Base-by-base conservation (phyloP, 1,284 basidiomycete genomes). In the Cystobasidium pallidum region DNA sequence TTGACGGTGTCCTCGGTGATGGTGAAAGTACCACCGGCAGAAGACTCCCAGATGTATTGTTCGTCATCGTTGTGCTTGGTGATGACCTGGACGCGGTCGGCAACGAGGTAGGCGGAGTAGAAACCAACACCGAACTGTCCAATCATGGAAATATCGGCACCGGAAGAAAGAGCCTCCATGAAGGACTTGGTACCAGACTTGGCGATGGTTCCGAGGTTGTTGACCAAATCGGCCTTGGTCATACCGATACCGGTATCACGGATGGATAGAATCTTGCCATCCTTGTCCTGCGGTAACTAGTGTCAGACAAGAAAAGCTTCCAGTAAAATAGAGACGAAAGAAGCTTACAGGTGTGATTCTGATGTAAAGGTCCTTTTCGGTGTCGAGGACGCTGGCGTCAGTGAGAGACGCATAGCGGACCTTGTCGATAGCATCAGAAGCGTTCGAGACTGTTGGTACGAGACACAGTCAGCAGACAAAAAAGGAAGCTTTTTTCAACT, bases 41-140 rank as follows among this genome's bases (percentile, higher is more conserved):
- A 91, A 24, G 95, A 98, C 87, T 98, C 95, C 96, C 96, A 99
- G 83, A 98, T 94, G 87, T 99, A 98, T 85, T 99, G 95, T 85
- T 99, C 96, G 82, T 99, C 95, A 80, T 99, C 96, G 82, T 99
- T 99, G 88, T 99, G 92, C 86, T 99, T 99, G 79, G 95, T 95
- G 84, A 97, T 91, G 81, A 99, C 91, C 84, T 97, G 93, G 11
- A 99, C 96, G 78, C 90, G 90, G 84, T 99, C 94, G 79, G 96
- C 94, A 77, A 98, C 94, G 79, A 99, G 92, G 88, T 99, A 99
- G 28, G 93, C 92, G 64, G 95, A 98, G 88, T 99, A 99, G 90
- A 99, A 99, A 86, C 95, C 93, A 83, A 97, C 95, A 93, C 77
- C 78, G 75, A 78, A 83, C 80, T 82, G 81, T 78, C 84, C 84